Conservation (phyloP, 2,329 filamentous ascomycete genomes). For the Arthroderma uncinatum region DNA sequence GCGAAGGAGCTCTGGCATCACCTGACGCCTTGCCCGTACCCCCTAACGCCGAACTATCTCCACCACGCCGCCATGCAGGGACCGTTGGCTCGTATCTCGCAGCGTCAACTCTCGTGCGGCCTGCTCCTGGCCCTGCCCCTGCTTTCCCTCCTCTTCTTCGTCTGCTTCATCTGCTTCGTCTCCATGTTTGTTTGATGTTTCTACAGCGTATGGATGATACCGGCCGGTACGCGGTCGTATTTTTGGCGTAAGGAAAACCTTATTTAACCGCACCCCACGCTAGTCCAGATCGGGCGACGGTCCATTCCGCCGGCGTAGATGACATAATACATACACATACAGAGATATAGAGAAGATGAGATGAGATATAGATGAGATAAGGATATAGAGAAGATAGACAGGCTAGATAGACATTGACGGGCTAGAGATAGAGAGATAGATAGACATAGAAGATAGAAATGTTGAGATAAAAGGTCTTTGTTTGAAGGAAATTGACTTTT, state of each 20-base stretch:
- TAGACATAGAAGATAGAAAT: not conserved
- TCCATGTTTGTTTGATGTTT: not conserved
- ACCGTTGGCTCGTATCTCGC: too few species aligned
- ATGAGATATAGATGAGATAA: not conserved
- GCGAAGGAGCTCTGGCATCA: not conserved
- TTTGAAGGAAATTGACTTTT: conserved; percentile 1
- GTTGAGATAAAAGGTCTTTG: not conserved
- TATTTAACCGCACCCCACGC: not conserved
- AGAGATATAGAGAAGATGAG: not conserved
- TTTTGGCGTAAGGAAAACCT: not conserved
- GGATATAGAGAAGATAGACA: not conserved
- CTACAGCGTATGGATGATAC: not conserved
- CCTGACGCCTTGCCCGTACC: not conserved
- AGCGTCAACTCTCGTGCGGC: too few species aligned
- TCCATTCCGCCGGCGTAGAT: not conserved
- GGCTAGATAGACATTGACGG: too few species aligned
- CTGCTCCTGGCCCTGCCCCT: not conserved
- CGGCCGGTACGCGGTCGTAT: not conserved
- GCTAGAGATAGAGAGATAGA: too few species aligned
- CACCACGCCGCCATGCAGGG: not conserved
- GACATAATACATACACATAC: not conserved
- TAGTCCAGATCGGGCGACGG: not conserved
- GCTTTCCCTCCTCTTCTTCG: too few species aligned
- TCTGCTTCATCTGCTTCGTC: too few species aligned
- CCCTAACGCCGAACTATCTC: conserved; percentile 4